Conservation (phyloP, 2,329 filamentous ascomycete genomes). For the Penicillium sp. region DNA sequence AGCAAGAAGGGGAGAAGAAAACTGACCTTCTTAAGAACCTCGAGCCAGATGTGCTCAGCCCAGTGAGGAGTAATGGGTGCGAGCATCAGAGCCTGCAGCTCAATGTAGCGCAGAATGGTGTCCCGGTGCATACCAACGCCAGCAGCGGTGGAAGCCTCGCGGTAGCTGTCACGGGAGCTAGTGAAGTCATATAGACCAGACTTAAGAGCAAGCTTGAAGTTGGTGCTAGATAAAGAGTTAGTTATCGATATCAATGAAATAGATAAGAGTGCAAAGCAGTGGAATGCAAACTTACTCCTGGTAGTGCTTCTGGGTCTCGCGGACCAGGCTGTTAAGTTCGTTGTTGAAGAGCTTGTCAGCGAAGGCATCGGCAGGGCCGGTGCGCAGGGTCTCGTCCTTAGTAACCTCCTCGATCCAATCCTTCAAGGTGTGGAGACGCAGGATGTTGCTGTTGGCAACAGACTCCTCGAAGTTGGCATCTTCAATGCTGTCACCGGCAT, state of each 20-base stretch:
- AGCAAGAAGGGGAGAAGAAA: background rate
- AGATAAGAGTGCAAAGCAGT: background rate
- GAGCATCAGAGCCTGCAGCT: slow-evolving; percentile 80
- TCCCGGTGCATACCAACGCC: slow-evolving; percentile 85
- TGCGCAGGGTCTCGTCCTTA: slow-evolving; percentile 70
- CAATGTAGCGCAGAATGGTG: slow-evolving; percentile 74
- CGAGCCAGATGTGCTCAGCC: slow-evolving; percentile 90
- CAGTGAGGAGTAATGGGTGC: slow-evolving; percentile 88
- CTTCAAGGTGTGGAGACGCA: slow-evolving; percentile 76
- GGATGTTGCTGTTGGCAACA: slow-evolving; percentile 86
- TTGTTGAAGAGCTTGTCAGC: slow-evolving; percentile 90
- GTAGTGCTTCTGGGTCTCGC: slow-evolving; percentile 76
- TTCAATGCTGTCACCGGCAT: slow-evolving; percentile 89
- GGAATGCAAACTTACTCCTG: slow-evolving; percentile 51
- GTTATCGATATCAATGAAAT: background rate
- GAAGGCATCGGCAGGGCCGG: slow-evolving; percentile 72
- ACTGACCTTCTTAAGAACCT: slow-evolving; percentile 70
- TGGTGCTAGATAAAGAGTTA: slow-evolving; percentile 50
- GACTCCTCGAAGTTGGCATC: slow-evolving; percentile 98
- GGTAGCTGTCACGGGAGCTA: slow-evolving; percentile 85
- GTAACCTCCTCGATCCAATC: slow-evolving; percentile 90
- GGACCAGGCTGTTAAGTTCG: slow-evolving; percentile 81
- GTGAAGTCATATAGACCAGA: slow-evolving; percentile 86
- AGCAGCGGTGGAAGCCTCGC: slow-evolving; percentile 72
- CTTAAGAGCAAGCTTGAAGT: slow-evolving; percentile 85